Base-by-base conservation (phyloP, 306 rosid species). In the Quercus variabilis region DNA sequence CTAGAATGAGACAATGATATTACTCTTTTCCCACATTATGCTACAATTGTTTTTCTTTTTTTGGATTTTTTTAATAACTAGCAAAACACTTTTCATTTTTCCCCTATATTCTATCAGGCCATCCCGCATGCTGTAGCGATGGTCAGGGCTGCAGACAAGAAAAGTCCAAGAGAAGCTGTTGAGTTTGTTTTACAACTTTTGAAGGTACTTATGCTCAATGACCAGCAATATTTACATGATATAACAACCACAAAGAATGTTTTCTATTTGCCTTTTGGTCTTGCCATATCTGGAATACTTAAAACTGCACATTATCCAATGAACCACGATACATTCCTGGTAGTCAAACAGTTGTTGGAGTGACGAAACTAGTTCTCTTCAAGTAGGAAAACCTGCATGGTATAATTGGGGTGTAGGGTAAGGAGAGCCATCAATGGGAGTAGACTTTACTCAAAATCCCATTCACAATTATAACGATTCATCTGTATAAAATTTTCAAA, bases 141-240 rank as follows among this genome's bases (percentile, higher is more conserved):
- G 91, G 93, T 95, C 78, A 86, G 98, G 82, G 84, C 92, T 12
- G 86, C 92, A 0, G 98, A 95, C 88, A 84, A 88, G 84, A 95
- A 95, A 86, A 95, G 99, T 85, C 99, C 99, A 69, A 90, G 94
- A 80, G 99, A 95, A 86, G 98, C 99, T 52, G 90, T 93, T 3
- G 99, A 95, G 80, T 95, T 95, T 87, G 90, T 95, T 78, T 86
- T 93, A 89, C 99, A 93, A 78, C 91, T 95, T 55, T 76, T 95
- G 80, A 93, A 95, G 99, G 99, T 93, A 76, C 26, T 60, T 67
- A 62, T 54, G 73, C 41, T 80, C 35, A 58, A 55, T 79, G 71
- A 59, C 31, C 15, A 13, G 63, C 31, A 15, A 46, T 69, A 43
- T n/a, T 69, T 15, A 33, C 56, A 14, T 73, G 52, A 35, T 18